phyloP scores from a whole-genome alignment of 2,329 filamentous ascomycete species.

The Phaeosphaeria sp. region DNA sequence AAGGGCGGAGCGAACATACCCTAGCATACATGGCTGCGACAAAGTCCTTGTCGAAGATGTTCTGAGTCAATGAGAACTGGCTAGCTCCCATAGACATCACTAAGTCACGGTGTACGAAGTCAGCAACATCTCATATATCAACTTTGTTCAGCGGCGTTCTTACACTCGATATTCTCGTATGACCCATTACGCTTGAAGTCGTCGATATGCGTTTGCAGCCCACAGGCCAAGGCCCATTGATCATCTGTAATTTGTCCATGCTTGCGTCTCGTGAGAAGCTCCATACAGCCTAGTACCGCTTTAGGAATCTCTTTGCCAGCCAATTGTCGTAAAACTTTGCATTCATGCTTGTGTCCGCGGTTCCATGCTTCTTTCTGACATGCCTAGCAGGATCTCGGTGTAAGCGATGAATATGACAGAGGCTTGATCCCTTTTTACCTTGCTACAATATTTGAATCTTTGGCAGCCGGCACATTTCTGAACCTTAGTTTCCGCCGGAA shows the following conservation, averaged over 20 bases:
- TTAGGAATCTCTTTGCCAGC: conserved; percentile 57
- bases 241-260: conserved; percentile 46
- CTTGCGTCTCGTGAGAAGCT: conserved; percentile 57
- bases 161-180: conserved; percentile 57
- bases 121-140: too few species aligned
- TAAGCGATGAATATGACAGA: conserved; percentile 8
- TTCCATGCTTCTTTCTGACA: conserved; percentile 69
- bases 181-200: conserved; percentile 52
- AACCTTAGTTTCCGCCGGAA: conserved; percentile 47
- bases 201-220: conserved; percentile 57
- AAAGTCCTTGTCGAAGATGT: conserved; percentile 51
- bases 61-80: conserved; percentile 58
- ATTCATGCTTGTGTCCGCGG: conserved; percentile 66
- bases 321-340: conserved; percentile 58
- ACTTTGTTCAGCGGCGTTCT: too few species aligned
- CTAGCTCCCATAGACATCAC: conserved; percentile 63
- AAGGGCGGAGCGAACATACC: conserved; percentile 29
- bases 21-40: conserved; percentile 54
- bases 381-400: conserved; percentile 43
- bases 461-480: conserved; percentile 65
- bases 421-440: conserved; percentile 49
- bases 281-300: conserved; percentile 62
- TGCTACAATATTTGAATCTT: conserved; percentile 66
- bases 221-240: conserved; percentile 53
- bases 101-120: too few species aligned